Conservation (phyloP, 73 alveolate species). For the Breviolum minutum region DNA sequence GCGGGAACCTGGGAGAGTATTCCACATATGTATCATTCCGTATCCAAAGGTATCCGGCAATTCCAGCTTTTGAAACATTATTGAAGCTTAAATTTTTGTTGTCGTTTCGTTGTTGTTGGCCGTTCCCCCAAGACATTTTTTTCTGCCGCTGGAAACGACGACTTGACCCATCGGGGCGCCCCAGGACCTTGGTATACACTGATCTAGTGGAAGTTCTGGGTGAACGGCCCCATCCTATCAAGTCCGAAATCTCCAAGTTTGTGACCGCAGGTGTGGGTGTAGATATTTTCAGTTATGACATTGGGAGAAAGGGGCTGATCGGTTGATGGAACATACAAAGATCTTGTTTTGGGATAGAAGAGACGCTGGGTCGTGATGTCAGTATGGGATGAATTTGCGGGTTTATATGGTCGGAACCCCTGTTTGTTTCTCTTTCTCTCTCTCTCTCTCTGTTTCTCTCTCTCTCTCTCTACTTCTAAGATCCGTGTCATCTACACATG, state of each 20-base stretch:
- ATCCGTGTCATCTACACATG: too few relatives aligned
- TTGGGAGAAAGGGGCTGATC: neutral
- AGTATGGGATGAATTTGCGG: too few relatives aligned
- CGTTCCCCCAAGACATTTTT: neutral
- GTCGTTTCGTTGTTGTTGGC: neutral
- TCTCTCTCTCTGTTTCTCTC: too few relatives aligned
- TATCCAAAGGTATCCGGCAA: neutral
- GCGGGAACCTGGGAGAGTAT: neutral
- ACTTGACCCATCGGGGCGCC: neutral
- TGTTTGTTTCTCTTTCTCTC: too few relatives aligned
- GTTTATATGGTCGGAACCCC: too few relatives aligned
- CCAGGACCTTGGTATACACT: slow-evolving; percentile 96
- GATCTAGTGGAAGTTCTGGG: slow-evolving; percentile 97
- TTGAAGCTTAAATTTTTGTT: neutral
- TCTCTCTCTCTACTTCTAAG: too few relatives aligned
- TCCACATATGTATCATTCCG: neutral
- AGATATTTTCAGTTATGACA: neutral
- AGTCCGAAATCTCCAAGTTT: slow-evolving; percentile 96
- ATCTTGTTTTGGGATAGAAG: too few relatives aligned
- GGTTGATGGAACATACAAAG: too few relatives aligned
- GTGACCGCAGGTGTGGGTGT: slow-evolving; percentile 59
- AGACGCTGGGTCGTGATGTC: too few relatives aligned
- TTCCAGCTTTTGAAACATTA: neutral
- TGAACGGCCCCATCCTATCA: slow-evolving; percentile 97
- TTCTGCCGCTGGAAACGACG: neutral